These are phyloP conservation scores for Tetragonia tetragonoides DNA, from an alignment of 148 eudicot species.

Conservation along the genomic window DNA sequence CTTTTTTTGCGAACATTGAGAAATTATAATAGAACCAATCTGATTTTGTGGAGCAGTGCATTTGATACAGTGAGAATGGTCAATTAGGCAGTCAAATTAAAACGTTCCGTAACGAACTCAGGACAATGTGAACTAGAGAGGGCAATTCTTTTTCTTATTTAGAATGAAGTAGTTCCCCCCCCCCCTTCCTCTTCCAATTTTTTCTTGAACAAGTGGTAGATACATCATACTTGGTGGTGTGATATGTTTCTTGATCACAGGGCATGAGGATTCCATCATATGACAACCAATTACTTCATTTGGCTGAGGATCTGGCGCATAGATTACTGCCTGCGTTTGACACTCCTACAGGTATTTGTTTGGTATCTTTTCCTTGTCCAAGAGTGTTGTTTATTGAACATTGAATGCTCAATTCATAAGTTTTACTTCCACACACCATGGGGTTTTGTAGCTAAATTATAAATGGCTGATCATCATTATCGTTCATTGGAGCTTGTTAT, in stretches of 20 bases:
- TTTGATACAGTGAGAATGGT: too few species aligned
- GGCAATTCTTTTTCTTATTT: not conserved
- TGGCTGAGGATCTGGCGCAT: constrained; percentile 86
- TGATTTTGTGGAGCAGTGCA: too few species aligned
- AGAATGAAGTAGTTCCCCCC: not conserved
- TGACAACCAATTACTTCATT: constrained; percentile 76
- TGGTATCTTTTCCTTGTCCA: not conserved
- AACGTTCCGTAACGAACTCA: too few species aligned
- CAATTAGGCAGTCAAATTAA: too few species aligned
- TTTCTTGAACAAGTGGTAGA: not conserved
- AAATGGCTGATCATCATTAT: not conserved
- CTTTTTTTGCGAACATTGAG: too few species aligned
- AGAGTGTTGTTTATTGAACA: not conserved
- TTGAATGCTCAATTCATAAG: not conserved
- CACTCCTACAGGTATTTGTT: constrained; percentile 85
- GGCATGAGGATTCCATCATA: constrained; percentile 93
- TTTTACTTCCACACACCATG: not conserved
- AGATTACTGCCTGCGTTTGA: constrained; percentile 96
- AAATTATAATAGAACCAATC: too few species aligned
- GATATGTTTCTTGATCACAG: constrained; percentile 35
- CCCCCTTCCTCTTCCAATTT: too few species aligned
- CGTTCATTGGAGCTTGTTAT: not conserved
- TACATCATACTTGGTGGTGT: not conserved
- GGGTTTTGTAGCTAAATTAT: not conserved
- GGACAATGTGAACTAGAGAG: not conserved